A percentile compares a stretch with the other conserved stretches of the same genome.
Evolutionary conservation across 192 early-diverging fungal species (phyloP).

Genomic region (Coemansia sp.): DNA sequence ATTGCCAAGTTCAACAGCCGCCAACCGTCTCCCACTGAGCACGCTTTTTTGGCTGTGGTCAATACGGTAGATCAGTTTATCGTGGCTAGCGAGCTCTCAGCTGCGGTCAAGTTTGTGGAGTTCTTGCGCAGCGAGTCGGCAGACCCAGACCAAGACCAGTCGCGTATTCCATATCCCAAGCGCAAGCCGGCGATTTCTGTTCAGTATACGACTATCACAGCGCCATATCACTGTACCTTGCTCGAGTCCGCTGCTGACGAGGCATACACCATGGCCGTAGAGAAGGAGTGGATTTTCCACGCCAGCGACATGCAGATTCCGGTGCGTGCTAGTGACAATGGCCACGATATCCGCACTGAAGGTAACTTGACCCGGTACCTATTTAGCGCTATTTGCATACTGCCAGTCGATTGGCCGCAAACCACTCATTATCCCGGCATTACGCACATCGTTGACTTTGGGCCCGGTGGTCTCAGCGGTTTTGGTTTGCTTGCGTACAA

Average conservation of each 20-base stretch:
- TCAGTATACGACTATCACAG: constrained; percentile 82
- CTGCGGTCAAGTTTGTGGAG: constrained; percentile 8
- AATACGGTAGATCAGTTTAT: constrained; percentile 31
- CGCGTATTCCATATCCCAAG: constrained; percentile 73
- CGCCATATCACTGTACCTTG: constrained; percentile 67
- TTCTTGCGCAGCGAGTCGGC: constrained; percentile 20
- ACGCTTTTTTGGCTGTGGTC: constrained; percentile 25
- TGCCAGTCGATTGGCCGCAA: constrained; percentile 63
- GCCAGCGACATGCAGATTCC: constrained; percentile 44
- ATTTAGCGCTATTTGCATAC: constrained; percentile 67
- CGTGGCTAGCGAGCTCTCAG: constrained; percentile 17
- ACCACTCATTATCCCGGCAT: constrained; percentile 56
- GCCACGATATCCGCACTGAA: constrained; percentile 70
- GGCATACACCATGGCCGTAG: constrained; percentile 2
- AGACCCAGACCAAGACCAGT: constrained; percentile 52
- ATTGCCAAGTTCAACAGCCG: constrained; percentile 24
- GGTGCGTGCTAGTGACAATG: constrained; percentile 79
- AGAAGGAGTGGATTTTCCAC: constrained; percentile 35
- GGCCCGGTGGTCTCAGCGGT: constrained; percentile 85
- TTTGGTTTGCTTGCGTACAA: constrained; percentile 83
- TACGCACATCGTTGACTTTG: constrained; percentile 94
- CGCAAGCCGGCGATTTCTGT: constrained; percentile 78
- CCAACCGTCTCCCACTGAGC: not conserved
- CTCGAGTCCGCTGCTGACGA: not conserved
- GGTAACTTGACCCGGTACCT: constrained; percentile 65